phyloP scores from a whole-genome alignment of 2,329 filamentous ascomycete species.

The Pseudopyricularia cyperi region DNA sequence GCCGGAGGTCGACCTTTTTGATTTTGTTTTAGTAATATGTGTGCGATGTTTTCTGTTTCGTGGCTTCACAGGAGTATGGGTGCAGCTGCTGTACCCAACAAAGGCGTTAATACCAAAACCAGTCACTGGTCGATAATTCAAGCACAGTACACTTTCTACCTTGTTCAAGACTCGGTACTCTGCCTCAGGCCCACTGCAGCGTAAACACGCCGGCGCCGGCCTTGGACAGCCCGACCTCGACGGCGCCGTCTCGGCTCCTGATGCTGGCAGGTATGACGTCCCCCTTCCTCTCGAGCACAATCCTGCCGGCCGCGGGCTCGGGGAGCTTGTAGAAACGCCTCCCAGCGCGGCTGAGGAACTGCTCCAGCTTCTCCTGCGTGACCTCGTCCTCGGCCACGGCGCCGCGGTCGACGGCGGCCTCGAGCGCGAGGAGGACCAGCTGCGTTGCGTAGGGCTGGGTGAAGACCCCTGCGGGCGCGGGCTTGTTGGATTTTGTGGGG shows the following conservation, averaged over 20 bases:
- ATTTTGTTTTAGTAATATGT: no score
- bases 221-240: constrained; percentile 30
- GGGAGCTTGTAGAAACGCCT: constrained; percentile 39
- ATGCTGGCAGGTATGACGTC: constrained; percentile 26
- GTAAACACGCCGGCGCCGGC: constrained; percentile 27
- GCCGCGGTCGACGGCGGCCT: constrained; percentile 44
- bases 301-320: constrained; percentile 13
- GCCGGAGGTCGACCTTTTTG: no score
- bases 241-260: constrained; percentile 20
- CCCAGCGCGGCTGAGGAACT: constrained; percentile 40
- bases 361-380: constrained; percentile 38
- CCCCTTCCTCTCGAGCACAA: constrained; percentile 26
- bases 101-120: no score
- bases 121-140: no score
- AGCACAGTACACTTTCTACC: no score
- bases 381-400: constrained; percentile 37
- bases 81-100: no score
- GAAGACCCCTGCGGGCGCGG: constrained; percentile 61
- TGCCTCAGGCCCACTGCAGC: constrained; percentile 17
- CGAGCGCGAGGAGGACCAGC: constrained; percentile 46
- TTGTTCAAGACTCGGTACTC: not conserved
- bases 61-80: no score
- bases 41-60: no score
- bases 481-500: constrained; percentile 33
- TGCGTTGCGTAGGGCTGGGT: constrained; percentile 57